phyloP scores from a whole-genome alignment of 208 protist genomes.

The Crithidia sp. region DNA sequence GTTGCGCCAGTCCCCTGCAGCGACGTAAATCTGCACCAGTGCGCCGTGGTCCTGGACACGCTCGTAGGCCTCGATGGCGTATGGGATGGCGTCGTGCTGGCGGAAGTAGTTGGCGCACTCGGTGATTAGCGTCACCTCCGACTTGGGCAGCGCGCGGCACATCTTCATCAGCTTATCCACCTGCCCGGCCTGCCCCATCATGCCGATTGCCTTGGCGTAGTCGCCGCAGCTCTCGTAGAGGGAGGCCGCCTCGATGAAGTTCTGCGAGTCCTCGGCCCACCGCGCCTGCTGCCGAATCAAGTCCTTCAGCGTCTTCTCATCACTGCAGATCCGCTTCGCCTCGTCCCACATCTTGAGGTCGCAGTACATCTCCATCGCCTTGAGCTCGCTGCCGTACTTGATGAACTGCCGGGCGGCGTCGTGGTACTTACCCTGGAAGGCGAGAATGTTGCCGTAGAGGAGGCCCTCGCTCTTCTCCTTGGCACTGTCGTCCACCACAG shows the following conservation, averaged over 20 bases:
- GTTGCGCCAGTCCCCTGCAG: slow-evolving; percentile 87
- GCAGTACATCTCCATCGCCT: slow-evolving; percentile 95
- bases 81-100: slow-evolving; percentile 68
- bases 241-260: slow-evolving; percentile 86
- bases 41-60: slow-evolving; percentile 88
- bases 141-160: slow-evolving; percentile 83
- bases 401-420: slow-evolving; percentile 91
- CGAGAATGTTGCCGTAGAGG: slow-evolving; percentile 89
- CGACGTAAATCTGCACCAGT: slow-evolving; percentile 91
- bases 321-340: slow-evolving; percentile 90
- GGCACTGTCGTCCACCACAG: slow-evolving; percentile 10
- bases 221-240: slow-evolving; percentile 92
- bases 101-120: slow-evolving; percentile 89
- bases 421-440: slow-evolving; percentile 94
- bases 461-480: slow-evolving; percentile 36
- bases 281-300: slow-evolving; percentile 92
- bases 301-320: slow-evolving; percentile 87
- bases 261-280: slow-evolving; percentile 93
- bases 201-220: slow-evolving; percentile 81
- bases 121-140: slow-evolving; percentile 82
- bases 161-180: slow-evolving; percentile 90
- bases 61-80: slow-evolving; percentile 92
- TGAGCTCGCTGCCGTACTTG: slow-evolving; percentile 72
- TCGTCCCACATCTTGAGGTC: slow-evolving; percentile 95
- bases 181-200: slow-evolving; percentile 87